Conservation (phyloP, 116 monocot genomes). For the Trichopus zeylanicus region DNA sequence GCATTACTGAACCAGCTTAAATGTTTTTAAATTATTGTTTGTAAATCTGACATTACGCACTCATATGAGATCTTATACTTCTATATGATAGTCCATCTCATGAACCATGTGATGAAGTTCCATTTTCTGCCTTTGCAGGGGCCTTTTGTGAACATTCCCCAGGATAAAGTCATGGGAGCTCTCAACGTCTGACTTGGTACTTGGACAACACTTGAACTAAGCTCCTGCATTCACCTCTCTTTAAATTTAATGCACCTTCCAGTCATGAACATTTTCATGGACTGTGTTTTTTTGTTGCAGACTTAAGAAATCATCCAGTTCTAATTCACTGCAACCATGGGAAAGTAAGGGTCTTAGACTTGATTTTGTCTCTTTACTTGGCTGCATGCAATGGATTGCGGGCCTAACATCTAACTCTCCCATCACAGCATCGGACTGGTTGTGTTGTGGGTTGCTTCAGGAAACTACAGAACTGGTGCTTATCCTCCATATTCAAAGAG, state of each 20-base stretch:
- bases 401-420: too few relatives aligned
- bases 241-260: background rate
- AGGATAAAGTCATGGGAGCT: constrained; percentile 43
- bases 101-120: background rate
- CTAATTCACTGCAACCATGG: constrained; percentile 73
- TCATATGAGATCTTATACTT: too few relatives aligned
- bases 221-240: background rate
- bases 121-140: constrained; percentile 32
- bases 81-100: too few relatives aligned
- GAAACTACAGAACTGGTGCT: constrained; percentile 48
- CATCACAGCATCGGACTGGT: constrained; percentile 70
- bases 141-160: constrained; percentile 27
- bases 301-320: constrained; percentile 66
- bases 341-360: constrained; percentile 31
- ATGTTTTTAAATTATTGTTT: too few relatives aligned
- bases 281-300: constrained; percentile 23
- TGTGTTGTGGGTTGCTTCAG: constrained; percentile 62
- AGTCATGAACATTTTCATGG: background rate
- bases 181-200: constrained; percentile 61
- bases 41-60: too few relatives aligned
- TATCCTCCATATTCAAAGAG: constrained; percentile 56
- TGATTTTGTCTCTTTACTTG: too few relatives aligned
- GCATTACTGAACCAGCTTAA: too few relatives aligned
- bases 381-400: too few relatives aligned
- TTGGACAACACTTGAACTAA: constrained; percentile 2